Evolutionary conservation across 805 yeast genomes (phyloP), one percentile per base, ranked within the genome.

Genomic region (Starmerella kuoi): DNA sequence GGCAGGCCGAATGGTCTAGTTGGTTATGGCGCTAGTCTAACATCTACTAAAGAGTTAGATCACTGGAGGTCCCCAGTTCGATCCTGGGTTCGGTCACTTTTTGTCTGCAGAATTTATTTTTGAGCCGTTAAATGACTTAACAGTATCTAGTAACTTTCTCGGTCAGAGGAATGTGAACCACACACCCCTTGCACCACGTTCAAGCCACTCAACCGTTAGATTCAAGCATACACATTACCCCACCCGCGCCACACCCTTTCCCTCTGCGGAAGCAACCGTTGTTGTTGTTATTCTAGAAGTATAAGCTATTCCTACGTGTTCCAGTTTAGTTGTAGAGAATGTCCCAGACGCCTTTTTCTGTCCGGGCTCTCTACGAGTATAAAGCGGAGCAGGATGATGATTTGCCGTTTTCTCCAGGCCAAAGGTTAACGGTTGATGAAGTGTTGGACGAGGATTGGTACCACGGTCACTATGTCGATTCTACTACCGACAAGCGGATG

Each of bases 381-480:
- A 56, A 61, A 32, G 73, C 79, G 3, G 84, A 78, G 40, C 84
- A 75, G 49, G 84, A 77, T 23, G 97, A 91, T 58, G 98, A 88
- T 59, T 69, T 88, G 57, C 67, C 72, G 26, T 87, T 88, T 53
- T 59, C 60, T 0, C 73, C 66, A 4, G 87, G 81, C 18, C 85
- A 81, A 58, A 50, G 72, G 23, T 78, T 88, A 50, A 73, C 76
- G 3, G 95, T 88, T 22, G 75, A 78, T 4, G 75, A 73, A 30
- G 68, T 83, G 40, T 95, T 85, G 52, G 96, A 88, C 59, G 94
- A 77, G 5, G 95, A 87, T 49, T 91, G 97, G 97, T 80, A 74
- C 56, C 66, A 72, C 31, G 98, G 98, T 3, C 63, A 68, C 4
- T 80, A 72, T 53, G 55, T 54, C 3, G 71, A 64, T 46, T 63